Conservation (phyloP, 129 eudicot species). For the Apium graveolens region DNA sequence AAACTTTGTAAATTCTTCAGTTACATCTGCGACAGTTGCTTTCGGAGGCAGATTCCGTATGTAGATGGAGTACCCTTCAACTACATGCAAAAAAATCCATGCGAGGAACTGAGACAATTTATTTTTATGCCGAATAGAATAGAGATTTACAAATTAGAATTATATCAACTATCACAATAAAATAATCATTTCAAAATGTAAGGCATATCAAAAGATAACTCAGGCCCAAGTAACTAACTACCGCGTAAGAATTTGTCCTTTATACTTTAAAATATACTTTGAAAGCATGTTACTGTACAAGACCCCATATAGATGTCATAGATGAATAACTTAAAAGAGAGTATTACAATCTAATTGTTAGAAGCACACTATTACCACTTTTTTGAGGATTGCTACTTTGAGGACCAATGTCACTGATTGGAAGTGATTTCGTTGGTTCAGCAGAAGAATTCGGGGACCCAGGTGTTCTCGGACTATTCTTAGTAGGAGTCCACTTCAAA, state of each 20-base stretch:
- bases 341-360: background rate
- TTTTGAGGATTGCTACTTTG: conserved; percentile 41
- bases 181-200: background rate
- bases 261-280: background rate
- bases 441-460: conserved; percentile 26
- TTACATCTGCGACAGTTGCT: conserved; percentile 54
- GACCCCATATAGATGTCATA: background rate
- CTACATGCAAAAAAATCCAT: conserved; percentile 18
- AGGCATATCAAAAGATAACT: background rate
- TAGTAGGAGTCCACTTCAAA: conserved; percentile 46
- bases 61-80: conserved; percentile 74
- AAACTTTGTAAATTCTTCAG: conserved; percentile 62
- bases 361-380: conserved; percentile 43
- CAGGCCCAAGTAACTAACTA: background rate
- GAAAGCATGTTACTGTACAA: background rate
- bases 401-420: conserved; percentile 32
- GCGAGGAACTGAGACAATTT: background rate
- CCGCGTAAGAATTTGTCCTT: background rate
- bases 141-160: conserved; percentile 8
- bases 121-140: background rate
- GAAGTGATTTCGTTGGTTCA: conserved; percentile 37
- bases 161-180: background rate
- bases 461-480: conserved; percentile 32
- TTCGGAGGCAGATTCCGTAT: conserved; percentile 68
- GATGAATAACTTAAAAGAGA: background rate